phyloP scores from a whole-genome alignment of 768 basidiomycete genomes.

The Boletus subcaerulescens region DNA sequence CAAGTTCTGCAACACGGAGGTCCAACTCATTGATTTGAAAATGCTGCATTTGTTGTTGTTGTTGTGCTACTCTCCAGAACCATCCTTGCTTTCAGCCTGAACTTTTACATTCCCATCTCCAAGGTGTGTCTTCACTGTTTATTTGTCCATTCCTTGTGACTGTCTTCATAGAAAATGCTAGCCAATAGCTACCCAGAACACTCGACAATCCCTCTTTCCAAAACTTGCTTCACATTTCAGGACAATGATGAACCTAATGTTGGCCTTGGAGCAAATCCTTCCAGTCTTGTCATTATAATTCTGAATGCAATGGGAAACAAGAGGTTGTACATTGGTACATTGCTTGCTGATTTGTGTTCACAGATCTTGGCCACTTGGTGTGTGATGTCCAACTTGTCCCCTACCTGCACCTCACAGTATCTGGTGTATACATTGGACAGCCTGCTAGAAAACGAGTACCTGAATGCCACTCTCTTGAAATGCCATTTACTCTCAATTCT shows the following conservation, averaged over 20 bases:
- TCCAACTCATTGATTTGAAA: no score
- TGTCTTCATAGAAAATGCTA: conserved; percentile 41
- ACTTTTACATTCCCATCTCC: no score
- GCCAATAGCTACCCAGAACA: conserved; percentile 64
- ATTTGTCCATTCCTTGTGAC: no score
- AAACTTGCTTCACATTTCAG: conserved; percentile 84
- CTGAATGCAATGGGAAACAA: conserved; percentile 87
- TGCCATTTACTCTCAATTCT: conserved; percentile 55
- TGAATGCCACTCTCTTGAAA: conserved; percentile 70
- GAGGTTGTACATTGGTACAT: conserved; percentile 80
- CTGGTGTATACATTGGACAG: conserved; percentile 80
- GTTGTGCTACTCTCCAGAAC: no score
- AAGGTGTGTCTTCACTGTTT: no score
- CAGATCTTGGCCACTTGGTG: conserved; percentile 81
- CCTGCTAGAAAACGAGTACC: conserved; percentile 80
- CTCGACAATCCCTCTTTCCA: conserved; percentile 73
- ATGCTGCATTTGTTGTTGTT: no score
- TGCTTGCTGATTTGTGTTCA: conserved; percentile 87
- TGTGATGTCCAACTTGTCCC: conserved; percentile 24
- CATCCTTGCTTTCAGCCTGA: no score
- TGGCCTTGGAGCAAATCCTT: conserved; percentile 52
- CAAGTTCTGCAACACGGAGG: no score
- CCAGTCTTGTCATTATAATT: conserved; percentile 66
- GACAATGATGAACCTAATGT: conserved; percentile 50
- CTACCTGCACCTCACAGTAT: conserved; percentile 11